Conservation (phyloP, 2,329 filamentous ascomycete genomes). For the Ophiosphaerella narmari region DNA sequence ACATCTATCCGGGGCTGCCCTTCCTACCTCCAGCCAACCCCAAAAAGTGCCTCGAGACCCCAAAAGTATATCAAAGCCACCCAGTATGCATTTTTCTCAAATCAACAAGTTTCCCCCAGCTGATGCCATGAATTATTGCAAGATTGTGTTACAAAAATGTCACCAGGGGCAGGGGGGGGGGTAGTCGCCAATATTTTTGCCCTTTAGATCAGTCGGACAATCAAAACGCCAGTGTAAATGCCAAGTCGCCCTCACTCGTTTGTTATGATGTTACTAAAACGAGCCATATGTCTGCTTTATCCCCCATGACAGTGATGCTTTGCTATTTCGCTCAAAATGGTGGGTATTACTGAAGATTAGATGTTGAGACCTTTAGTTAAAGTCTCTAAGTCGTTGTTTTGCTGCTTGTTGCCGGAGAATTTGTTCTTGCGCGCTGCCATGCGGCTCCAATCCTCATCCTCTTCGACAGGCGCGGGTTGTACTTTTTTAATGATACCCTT, state of each 20-base stretch:
- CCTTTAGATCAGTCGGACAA: background rate
- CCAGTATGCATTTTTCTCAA: background rate
- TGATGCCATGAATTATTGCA: slow-evolving; percentile 1
- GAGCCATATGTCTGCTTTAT: background rate
- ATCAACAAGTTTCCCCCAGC: background rate
- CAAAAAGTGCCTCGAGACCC: background rate
- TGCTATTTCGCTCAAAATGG: slow-evolving; percentile 4
- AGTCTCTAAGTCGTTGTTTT: slow-evolving; percentile 25
- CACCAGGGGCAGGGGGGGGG: background rate
- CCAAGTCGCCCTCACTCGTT: background rate
- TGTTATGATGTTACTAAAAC: background rate
- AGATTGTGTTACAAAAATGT: background rate
- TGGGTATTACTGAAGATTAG: slow-evolving; percentile 11
- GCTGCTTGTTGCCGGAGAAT: slow-evolving; percentile 18
- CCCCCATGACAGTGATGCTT: background rate
- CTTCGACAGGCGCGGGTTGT: slow-evolving; percentile 13
- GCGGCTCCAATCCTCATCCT: slow-evolving; percentile 42
- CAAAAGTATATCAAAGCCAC: background rate
- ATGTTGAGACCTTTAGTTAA: slow-evolving; percentile 33
- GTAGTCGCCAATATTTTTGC: background rate
- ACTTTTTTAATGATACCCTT: slow-evolving; percentile 40
- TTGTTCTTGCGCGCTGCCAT: slow-evolving; percentile 39
- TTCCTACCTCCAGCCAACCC: background rate
- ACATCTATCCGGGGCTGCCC: slow-evolving; percentile 3
- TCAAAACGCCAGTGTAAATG: slow-evolving; percentile 7